A percentile compares a stretch with the other conserved stretches of the same genome.
These are phyloP conservation scores for Aspergillus glaucus DNA, from an alignment of 2,329 filamentous ascomycete species.

Conservation along the genomic window DNA sequence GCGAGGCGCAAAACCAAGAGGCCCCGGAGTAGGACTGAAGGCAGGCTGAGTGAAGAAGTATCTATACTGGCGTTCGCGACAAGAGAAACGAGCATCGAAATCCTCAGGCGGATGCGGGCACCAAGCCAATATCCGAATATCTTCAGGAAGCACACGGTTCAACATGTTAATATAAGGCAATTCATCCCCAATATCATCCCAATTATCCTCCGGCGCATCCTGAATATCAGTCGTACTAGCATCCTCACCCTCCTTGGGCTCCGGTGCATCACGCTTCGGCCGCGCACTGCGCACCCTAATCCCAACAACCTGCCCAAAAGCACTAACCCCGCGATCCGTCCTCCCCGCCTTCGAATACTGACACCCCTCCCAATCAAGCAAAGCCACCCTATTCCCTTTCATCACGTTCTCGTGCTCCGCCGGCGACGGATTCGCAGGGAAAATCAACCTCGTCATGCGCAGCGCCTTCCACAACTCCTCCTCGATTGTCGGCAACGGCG, in stretches of 20 bases:
- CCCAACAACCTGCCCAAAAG: conserved; percentile 91
- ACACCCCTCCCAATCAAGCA: conserved; percentile 71
- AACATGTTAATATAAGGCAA: conserved; percentile 75
- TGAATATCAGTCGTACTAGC: conserved; percentile 13
- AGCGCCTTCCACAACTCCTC: conserved; percentile 91
- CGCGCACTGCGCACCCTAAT: conserved; percentile 73
- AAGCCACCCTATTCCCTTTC: conserved; percentile 34
- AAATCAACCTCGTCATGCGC: conserved; percentile 73
- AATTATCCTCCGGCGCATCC: conserved; percentile 36
- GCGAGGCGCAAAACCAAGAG: conserved; percentile 43
- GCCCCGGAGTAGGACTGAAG: conserved; percentile 61
- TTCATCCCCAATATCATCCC: conserved; percentile 71
- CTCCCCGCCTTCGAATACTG: conserved; percentile 94
- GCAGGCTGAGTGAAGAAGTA: conserved; percentile 98
- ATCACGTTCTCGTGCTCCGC: conserved; percentile 37
- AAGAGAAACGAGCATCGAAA: conserved; percentile 90
- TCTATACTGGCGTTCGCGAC: conserved; percentile 81
- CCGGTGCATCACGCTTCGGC: conserved; percentile 42
- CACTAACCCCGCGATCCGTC: conserved; percentile 88
- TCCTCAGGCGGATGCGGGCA: conserved; percentile 70
- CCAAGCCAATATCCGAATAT: conserved; percentile 90
- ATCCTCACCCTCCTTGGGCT: conserved; percentile 8
- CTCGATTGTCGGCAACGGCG: conserved; percentile 74
- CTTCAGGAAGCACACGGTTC: conserved; percentile 79
- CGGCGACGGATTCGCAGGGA: conserved; percentile 50